phyloP scores from a whole-genome alignment of 2,329 filamentous ascomycete species.

The Penicillium sp. region DNA sequence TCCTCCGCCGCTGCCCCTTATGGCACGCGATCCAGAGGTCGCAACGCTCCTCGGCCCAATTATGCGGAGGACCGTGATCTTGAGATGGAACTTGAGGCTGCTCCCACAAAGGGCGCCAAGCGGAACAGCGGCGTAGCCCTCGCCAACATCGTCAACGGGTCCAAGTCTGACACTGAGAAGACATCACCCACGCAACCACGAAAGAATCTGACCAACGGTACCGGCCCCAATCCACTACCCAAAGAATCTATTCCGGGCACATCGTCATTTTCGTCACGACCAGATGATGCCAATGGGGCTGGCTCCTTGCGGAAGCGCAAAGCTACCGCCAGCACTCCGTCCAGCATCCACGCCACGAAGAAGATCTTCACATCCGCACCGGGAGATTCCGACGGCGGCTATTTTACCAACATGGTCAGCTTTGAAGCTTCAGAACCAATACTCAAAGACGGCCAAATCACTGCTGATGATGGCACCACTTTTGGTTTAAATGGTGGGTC shows the following conservation, averaged over 20 bases:
- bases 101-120: constrained; percentile 40
- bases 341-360: constrained; percentile 37
- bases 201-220: constrained; percentile 43
- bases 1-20: constrained; percentile 69
- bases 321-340: constrained; percentile 57
- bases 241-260: constrained; percentile 61
- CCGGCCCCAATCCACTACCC: constrained; percentile 34
- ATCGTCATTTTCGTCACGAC: constrained; percentile 61
- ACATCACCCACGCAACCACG: constrained; percentile 44
- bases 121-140: constrained; percentile 30
- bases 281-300: constrained; percentile 47
- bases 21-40: constrained; percentile 91
- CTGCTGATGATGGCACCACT: constrained; percentile 87
- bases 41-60: constrained; percentile 81
- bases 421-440: constrained; percentile 74
- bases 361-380: constrained; percentile 43
- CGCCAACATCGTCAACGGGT: constrained; percentile 34
- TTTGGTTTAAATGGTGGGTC: constrained; percentile 82
- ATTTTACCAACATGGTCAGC: constrained; percentile 82
- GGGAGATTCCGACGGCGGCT: constrained; percentile 34
- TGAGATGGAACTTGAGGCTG: constrained; percentile 80
- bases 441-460: constrained; percentile 75
- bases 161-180: constrained; percentile 44
- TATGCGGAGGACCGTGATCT: constrained; percentile 94
- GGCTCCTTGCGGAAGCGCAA: constrained; percentile 81